phyloP scores from a whole-genome alignment of 495 filamentous ascomycete species.

The Penicillium psychrofluorescens region DNA sequence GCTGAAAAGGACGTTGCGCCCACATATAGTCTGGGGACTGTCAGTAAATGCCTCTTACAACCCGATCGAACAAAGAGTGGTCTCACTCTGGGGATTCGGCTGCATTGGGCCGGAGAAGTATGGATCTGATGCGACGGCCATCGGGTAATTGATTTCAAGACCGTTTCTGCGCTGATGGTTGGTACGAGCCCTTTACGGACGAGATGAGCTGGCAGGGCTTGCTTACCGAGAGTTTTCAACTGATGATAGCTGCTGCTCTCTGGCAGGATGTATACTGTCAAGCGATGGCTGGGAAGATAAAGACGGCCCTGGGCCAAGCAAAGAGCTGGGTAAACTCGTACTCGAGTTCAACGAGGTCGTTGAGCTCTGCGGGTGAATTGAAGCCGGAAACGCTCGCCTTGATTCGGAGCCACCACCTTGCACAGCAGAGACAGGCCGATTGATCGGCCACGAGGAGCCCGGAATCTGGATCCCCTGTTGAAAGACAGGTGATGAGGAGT shows the following conservation, averaged over 20 bases:
- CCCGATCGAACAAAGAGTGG: not conserved
- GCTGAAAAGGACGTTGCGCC: conserved; percentile 16
- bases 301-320: conserved; percentile 3
- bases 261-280: not conserved
- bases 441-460: conserved; percentile 7
- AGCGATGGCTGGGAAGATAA: conserved; percentile 3
- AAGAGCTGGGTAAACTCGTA: not conserved
- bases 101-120: conserved; percentile 22
- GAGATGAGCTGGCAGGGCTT: too few relatives aligned
- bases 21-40: conserved; percentile 14
- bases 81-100: conserved; percentile 18
- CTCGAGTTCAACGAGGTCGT: conserved; percentile 4
- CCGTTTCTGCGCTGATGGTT: conserved; percentile 6
- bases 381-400: not conserved
- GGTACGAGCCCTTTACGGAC: not conserved
- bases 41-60: conserved; percentile 1
- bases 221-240: too few relatives aligned
- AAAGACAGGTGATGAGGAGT: conserved; percentile 11
- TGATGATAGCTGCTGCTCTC: too few relatives aligned
- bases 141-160: conserved; percentile 16
- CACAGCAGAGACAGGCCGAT: conserved; percentile 3
- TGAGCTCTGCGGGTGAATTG: conserved; percentile 7
- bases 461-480: conserved; percentile 6
- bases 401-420: conserved; percentile 2
- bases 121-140: conserved; percentile 20